A percentile compares a stretch with the other conserved stretches of the same genome.
Conservation (phyloP, 2,329 filamentous ascomycete genomes). For the Helotiales sp. region DNA sequence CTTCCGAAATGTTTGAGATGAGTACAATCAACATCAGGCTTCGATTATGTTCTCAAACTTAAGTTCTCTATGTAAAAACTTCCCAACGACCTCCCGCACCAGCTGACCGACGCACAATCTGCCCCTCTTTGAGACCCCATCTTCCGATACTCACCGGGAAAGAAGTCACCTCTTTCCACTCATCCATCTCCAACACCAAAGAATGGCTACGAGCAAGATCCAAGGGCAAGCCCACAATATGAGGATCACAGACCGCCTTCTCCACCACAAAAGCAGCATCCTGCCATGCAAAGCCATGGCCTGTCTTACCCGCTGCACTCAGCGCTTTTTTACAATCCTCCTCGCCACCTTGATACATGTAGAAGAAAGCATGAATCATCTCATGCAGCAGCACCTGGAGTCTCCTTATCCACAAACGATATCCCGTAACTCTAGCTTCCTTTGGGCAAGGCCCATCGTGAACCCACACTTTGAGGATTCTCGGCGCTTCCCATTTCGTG, state of each 20-base stretch:
- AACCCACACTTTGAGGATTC: background rate
- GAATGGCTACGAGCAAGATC: background rate
- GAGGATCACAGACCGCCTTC: background rate
- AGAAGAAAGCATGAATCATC: background rate
- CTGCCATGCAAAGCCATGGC: background rate
- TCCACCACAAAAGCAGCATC: background rate
- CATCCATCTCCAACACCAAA: background rate
- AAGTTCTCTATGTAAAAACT: no score
- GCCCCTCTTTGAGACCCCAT: background rate
- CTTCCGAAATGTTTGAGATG: no score
- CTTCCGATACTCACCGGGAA: background rate
- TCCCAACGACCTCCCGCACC: background rate
- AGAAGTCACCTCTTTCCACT: background rate
- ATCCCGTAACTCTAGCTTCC: no score
- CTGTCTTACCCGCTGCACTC: background rate
- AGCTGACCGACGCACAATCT: background rate
- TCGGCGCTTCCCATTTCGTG: background rate
- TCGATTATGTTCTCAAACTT: no score
- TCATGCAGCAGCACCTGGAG: background rate
- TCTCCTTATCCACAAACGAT: background rate
- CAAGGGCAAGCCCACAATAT: background rate
- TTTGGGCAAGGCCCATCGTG: no score
- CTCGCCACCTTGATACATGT: background rate
- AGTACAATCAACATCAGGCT: no score
- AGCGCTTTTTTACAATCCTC: background rate